Percentiles rank a stretch among this genome's conserved stretches.
These are phyloP conservation scores for Aspergillus hortae DNA, from an alignment of 2,329 filamentous ascomycete genomes.

Conservation along the genomic window DNA sequence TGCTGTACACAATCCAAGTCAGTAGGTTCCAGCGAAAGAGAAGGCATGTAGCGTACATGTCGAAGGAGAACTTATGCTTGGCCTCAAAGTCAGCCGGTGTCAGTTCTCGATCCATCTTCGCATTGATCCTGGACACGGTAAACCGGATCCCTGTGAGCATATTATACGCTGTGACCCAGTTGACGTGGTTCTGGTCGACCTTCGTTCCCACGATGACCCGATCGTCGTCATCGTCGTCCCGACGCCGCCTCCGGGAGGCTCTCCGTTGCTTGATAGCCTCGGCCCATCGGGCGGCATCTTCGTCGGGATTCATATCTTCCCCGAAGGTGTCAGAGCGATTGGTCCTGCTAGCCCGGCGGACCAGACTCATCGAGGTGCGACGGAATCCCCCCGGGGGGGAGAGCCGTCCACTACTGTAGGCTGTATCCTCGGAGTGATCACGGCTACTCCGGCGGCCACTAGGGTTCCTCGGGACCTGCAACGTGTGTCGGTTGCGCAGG, in stretches of 20 bases:
- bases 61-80: slow-evolving; percentile 97
- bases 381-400: slow-evolving; percentile 67
- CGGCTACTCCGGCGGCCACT: slow-evolving; percentile 61
- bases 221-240: slow-evolving; percentile 88
- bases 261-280: slow-evolving; percentile 90
- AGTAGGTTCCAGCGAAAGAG: slow-evolving; percentile 17
- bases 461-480: slow-evolving; percentile 74
- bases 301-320: slow-evolving; percentile 81
- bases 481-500: slow-evolving; percentile 77
- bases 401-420: slow-evolving; percentile 70
- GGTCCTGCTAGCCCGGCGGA: slow-evolving; percentile 75
- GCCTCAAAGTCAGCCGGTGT: slow-evolving; percentile 89
- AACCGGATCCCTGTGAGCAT: slow-evolving; percentile 99
- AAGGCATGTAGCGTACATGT: slow-evolving; percentile 64
- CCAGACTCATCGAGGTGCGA: slow-evolving; percentile 78
- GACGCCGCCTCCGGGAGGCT: slow-evolving; percentile 77
- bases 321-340: slow-evolving; percentile 78
- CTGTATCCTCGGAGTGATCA: slow-evolving; percentile 65
- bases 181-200: slow-evolving; percentile 94
- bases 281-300: slow-evolving; percentile 87
- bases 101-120: slow-evolving; percentile 87
- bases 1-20: slow-evolving; percentile 48
- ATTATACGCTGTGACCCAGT: slow-evolving; percentile 98
- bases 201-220: slow-evolving; percentile 90
- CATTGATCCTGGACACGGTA: slow-evolving; percentile 91